A percentile compares a stretch with the other conserved stretches of the same genome.
Conservation (phyloP, 2,329 filamentous ascomycete species). For the Cyphellophora europaea region DNA sequence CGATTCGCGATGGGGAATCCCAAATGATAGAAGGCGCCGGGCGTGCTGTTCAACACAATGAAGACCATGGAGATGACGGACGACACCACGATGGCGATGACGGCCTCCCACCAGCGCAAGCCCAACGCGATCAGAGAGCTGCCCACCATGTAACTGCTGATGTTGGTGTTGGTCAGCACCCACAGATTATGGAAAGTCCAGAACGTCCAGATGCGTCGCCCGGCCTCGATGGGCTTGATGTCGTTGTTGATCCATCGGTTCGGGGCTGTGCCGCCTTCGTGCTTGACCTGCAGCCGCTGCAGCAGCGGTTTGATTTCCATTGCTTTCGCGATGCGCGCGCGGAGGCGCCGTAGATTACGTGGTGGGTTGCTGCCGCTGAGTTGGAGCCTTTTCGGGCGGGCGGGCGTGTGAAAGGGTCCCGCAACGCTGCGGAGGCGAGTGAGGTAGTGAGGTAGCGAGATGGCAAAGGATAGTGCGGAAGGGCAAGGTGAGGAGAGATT, state of each 20-base stretch:
- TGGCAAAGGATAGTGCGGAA: too few relatives aligned
- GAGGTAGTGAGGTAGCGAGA: too few relatives aligned
- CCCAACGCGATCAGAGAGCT: slow-evolving; percentile 38
- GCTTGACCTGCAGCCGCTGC: slow-evolving; percentile 18
- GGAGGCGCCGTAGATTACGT: too few relatives aligned
- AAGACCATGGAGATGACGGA: slow-evolving; percentile 50
- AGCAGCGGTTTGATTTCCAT: slow-evolving; percentile 4
- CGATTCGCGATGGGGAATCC: slow-evolving; percentile 75
- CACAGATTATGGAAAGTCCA: slow-evolving; percentile 57
- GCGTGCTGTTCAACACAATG: slow-evolving; percentile 67
- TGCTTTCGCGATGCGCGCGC: not conserved
- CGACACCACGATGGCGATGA: slow-evolving; percentile 80
- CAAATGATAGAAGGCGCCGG: slow-evolving; percentile 81
- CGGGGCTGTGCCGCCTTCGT: slow-evolving; percentile 16
- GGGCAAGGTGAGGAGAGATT: too few relatives aligned
- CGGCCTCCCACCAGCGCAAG: slow-evolving; percentile 85
- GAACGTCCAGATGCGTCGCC: slow-evolving; percentile 70
- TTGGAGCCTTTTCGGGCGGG: too few relatives aligned
- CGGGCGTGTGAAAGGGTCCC: too few relatives aligned
- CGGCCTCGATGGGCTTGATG: slow-evolving; percentile 60
- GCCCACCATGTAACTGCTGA: slow-evolving; percentile 23
- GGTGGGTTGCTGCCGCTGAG: too few relatives aligned
- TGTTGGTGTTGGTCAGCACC: slow-evolving; percentile 35
- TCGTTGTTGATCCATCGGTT: slow-evolving; percentile 38
- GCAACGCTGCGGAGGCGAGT: too few relatives aligned